Base-by-base conservation (phyloP, 2,329 filamentous ascomycete species). In the Chalara sp. region DNA sequence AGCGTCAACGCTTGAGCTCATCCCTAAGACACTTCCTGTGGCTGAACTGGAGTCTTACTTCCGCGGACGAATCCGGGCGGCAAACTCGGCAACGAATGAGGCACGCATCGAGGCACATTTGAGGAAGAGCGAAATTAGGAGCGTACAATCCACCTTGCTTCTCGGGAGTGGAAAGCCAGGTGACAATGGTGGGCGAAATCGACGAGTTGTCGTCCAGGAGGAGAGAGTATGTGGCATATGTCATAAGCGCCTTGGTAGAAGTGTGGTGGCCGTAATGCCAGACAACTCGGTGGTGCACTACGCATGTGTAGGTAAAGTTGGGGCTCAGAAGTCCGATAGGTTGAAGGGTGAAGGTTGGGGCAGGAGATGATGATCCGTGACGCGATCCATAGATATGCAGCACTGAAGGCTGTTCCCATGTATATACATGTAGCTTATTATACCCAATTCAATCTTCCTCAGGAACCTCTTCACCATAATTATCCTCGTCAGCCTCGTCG, bases 151-250 rank as follows among this genome's bases (percentile, higher is more conserved):
- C 5, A 74, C 79, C 32, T 70, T 96, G 47, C 71, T 88, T 44
- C 75, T 96, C 1, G 92, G 91, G 2, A 37, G 35, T n/a, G 8
- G 2, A 10, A n/a, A 10, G 35, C 8, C 8, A 10, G 35, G 35
- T 37, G 35, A n/a, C 8, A 57, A 72, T n/a, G 73, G 72, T 44
- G 79, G 79, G 1, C 70, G 81, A 61, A 84, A 80, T 60, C 70
- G 80, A 37, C 79, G 89, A 58, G 90, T 96, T 8, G 81, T 89
- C 21, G 83, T 99, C 47, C 82, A 80, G 7, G 92, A 99, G 61
- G 92, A 97, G 64, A 76, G 89, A 47, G 85, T 96, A 49, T 99
- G 93, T 66, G 84, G 87, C 10, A 88, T 95, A 12, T 99, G 93
- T 66, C 87, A 96, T 68, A 97, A 96, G 75, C 76, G 93, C 58